phyloP scores from a whole-genome alignment of 352 stramenopile genomes.

The Phytophthora sp. region DNA sequence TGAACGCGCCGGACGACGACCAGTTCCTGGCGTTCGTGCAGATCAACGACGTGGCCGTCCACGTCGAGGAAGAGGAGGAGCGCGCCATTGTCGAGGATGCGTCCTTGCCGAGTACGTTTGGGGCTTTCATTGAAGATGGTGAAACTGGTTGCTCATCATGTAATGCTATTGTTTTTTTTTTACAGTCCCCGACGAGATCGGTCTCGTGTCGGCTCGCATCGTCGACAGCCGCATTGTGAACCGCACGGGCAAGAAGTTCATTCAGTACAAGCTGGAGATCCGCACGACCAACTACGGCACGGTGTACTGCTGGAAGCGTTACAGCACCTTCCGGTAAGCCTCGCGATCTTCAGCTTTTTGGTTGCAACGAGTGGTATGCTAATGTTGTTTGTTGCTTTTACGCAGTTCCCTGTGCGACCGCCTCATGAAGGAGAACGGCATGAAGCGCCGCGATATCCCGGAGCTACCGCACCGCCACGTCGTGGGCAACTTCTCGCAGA shows the following conservation, averaged over 20 bases:
- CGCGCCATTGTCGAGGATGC: conserved; percentile 83
- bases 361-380: neutral
- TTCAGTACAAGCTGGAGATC: conserved; percentile 92
- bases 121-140: conserved; percentile 16
- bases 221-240: conserved; percentile 88
- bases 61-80: conserved; percentile 79
- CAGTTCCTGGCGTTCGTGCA: conserved; percentile 87
- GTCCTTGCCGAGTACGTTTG: conserved; percentile 73
- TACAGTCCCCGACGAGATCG: conserved; percentile 84
- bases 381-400: conserved; percentile 3
- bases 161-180: neutral
- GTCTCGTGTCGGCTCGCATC: conserved; percentile 79
- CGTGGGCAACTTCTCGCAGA: conserved; percentile 83
- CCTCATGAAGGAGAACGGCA: conserved; percentile 84
- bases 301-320: conserved; percentile 89
- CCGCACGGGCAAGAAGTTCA: conserved; percentile 86
- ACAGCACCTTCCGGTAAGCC: conserved; percentile 86
- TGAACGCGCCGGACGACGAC: conserved; percentile 75
- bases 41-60: conserved; percentile 72
- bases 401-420: conserved; percentile 80
- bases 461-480: conserved; percentile 86
- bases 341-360: neutral
- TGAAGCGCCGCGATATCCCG: conserved; percentile 85
- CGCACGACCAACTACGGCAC: conserved; percentile 89
- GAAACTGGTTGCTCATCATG: conserved; percentile 16